Evolutionary conservation across 2,329 filamentous ascomycete species (phyloP).

Genomic region (Rhytidhysteron rufulum): DNA sequence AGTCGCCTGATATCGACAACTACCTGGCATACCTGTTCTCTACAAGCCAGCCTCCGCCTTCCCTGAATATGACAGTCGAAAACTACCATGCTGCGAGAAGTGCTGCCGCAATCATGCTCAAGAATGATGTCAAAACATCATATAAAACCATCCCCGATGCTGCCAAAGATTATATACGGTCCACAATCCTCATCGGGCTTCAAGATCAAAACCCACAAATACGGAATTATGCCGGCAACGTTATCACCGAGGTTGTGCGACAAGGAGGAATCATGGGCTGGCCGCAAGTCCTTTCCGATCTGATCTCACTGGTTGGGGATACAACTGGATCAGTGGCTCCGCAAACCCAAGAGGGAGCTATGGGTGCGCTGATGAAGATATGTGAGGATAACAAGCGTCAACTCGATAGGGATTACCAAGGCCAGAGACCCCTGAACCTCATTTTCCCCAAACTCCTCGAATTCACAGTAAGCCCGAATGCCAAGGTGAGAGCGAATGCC

Average conservation of each 20-base stretch:
- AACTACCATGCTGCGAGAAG: conserved; percentile 76
- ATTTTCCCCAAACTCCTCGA: conserved; percentile 88
- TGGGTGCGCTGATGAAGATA: conserved; percentile 89
- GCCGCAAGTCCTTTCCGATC: conserved; percentile 83
- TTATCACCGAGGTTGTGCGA: conserved; percentile 87
- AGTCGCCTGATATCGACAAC: conserved; percentile 91
- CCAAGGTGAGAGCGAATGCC: conserved; percentile 76
- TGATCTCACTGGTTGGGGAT: conserved; percentile 75
- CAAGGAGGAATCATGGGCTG: conserved; percentile 83
- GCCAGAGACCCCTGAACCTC: conserved; percentile 80
- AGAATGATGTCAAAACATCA: conserved; percentile 78
- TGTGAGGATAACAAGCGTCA: conserved; percentile 92
- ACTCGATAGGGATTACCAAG: conserved; percentile 82
- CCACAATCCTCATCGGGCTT: conserved; percentile 71
- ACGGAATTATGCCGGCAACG: conserved; percentile 83
- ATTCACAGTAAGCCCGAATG: conserved; percentile 71
- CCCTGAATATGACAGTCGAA: conserved; percentile 55
- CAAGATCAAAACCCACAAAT: conserved; percentile 80
- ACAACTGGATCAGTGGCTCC: conserved; percentile 62
- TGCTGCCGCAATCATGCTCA: conserved; percentile 89
- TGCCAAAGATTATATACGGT: conserved; percentile 73
- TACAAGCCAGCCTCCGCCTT: conserved; percentile 59
- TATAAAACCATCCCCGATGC: conserved; percentile 72
- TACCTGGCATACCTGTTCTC: conserved; percentile 92
- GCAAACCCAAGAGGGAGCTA: conserved; percentile 84